Evolutionary conservation across 1,284 basidiomycete species (phyloP).

Genomic region (Golubevia sp.): DNA sequence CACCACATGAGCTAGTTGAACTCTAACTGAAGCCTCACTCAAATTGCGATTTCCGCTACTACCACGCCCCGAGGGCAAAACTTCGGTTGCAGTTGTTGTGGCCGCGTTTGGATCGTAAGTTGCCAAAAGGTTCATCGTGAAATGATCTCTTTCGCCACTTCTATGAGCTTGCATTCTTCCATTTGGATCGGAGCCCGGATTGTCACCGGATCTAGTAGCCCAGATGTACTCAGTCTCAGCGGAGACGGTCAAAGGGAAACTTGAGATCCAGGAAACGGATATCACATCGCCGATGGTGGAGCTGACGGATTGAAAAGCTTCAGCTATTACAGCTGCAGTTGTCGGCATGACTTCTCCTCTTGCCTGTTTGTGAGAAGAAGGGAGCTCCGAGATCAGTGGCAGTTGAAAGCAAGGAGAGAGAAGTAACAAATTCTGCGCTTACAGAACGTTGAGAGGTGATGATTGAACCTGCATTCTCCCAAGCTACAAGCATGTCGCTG

Average conservation of each 20-base stretch:
- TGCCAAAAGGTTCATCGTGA: neutral
- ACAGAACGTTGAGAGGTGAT: neutral
- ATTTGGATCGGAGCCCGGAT: neutral
- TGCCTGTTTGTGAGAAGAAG: neutral
- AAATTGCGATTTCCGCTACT: neutral
- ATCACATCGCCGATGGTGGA: neutral
- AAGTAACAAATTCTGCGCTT: neutral
- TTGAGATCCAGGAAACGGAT: neutral
- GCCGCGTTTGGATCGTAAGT: neutral
- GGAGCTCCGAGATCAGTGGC: neutral
- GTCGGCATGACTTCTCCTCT: neutral
- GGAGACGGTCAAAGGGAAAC: neutral
- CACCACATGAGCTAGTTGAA: neutral
- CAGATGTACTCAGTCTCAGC: neutral
- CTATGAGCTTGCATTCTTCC: neutral
- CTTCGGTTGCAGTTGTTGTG: neutral
- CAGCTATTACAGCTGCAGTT: neutral
- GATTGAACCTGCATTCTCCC: neutral
- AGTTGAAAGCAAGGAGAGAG: too few species aligned
- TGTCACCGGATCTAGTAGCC: neutral
- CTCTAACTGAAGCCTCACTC: neutral
- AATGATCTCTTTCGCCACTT: neutral
- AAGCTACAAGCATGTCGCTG: neutral
- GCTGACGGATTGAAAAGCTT: neutral
- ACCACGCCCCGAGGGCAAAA: neutral